Base-by-base conservation (phyloP, 2,329 filamentous ascomycete genomes). In the Pseudocercospora fijiensis region DNA sequence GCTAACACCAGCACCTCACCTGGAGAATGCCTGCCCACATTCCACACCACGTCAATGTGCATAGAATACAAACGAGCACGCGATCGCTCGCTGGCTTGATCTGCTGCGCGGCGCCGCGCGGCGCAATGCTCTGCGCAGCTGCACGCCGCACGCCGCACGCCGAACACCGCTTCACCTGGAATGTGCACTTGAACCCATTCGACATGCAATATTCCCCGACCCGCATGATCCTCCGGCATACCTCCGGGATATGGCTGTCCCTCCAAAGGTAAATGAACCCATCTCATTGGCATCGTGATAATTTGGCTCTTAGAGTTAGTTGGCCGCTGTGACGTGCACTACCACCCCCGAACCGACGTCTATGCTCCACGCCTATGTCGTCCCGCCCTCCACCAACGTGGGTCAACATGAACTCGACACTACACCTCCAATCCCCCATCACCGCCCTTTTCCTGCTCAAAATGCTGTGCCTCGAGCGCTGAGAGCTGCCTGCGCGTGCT, bases 391-490 rank as follows among this genome's bases (percentile, higher is more conserved):
- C 57, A 41, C 57, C 57, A 58, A 26, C 20, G 57, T 49, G 57
- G 41, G 57, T 20, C 37, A 22, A 58, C 26, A 49, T 49, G 27
- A 27, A 47, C 43, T 20, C 53, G 53, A 56, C 3, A 8, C 28
- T 22, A 47, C 22, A 58, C 20, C 37, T 49, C 41, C 11, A 57
- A 45, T 57, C 37, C 55, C 30, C 30, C 30, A 6, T 43, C 30
- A 33, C n/a, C 55, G 27, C 27, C 27, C 26, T 53, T 22, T 28
- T 43, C 27, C 20, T 43, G 33, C 45, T 57, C 62, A 64, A 57
- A 58, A 64, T 64, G 62, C 24, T 16, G 37, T 43, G 20, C 20
- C 37, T 57, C 57, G 62, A 62, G 63, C 51, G 57, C 63, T 60
- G 47, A 61, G 18, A 33, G 27, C 22, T 57, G 37, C 45, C 30